These are phyloP conservation scores for Beauveria varroae DNA, from an alignment of 2,329 filamentous ascomycete genomes.

Conservation along the genomic window DNA sequence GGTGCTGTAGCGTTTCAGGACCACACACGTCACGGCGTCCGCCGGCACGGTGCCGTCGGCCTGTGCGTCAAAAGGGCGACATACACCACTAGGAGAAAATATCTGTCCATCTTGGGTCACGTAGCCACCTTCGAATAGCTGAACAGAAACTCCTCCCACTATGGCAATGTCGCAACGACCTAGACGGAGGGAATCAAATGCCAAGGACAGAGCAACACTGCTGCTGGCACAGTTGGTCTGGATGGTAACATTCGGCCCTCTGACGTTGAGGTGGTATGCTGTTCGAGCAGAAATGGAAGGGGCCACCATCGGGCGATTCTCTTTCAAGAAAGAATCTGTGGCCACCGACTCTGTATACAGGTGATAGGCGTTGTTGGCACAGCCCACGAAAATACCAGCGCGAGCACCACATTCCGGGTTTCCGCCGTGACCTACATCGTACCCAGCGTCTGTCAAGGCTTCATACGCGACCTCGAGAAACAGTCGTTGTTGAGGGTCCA, in stretches of 20 bases:
- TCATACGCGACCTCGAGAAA: background rate
- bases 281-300: slow-evolving; percentile 13
- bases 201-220: background rate
- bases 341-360: slow-evolving; percentile 11
- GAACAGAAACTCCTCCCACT: slow-evolving; percentile 12
- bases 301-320: slow-evolving; percentile 9
- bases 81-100: slow-evolving; percentile 7
- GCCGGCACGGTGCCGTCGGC: slow-evolving; percentile 10
- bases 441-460: background rate
- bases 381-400: no score
- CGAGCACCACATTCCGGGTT: no score
- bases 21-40: slow-evolving; percentile 8
- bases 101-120: slow-evolving; percentile 11
- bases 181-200: background rate
- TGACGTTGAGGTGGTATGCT: slow-evolving; percentile 12
- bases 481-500: background rate
- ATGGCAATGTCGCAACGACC: slow-evolving; percentile 11
- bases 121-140: slow-evolving; percentile 12
- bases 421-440: no score
- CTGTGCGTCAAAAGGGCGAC: slow-evolving; percentile 10
- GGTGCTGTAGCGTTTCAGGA: slow-evolving; percentile 3
- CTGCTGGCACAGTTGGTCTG: slow-evolving; percentile 12
- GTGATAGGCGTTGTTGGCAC: no score
- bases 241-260: slow-evolving; percentile 10
- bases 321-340: slow-evolving; percentile 9